phyloP scores from a whole-genome alignment of 208 protist species.

The Porcisia hertigi region DNA sequence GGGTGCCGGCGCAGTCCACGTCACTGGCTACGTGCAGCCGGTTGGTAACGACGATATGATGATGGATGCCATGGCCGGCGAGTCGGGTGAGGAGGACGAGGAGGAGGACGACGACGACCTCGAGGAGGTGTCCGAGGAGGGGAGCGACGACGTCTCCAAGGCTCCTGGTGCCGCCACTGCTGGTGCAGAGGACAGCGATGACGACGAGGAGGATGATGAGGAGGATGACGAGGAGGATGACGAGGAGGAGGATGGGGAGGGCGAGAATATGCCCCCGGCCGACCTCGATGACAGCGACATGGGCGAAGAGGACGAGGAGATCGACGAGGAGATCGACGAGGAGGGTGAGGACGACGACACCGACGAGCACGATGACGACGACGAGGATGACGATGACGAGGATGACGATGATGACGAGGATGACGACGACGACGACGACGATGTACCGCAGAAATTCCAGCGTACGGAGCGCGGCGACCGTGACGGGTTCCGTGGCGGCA shows the following conservation, averaged over 20 bases:
- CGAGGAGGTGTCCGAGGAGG: not conserved
- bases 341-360: conserved; percentile 43
- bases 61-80: conserved; percentile 45
- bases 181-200: conserved; percentile 21
- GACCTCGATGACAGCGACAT: conserved; percentile 15
- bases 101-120: conserved; percentile 25
- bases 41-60: conserved; percentile 69
- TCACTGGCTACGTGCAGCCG: conserved; percentile 88
- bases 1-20: conserved; percentile 75
- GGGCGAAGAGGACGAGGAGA: conserved; percentile 30
- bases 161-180: not conserved
- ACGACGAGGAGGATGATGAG: conserved; percentile 28
- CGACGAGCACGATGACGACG: conserved; percentile 38
- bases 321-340: conserved; percentile 33
- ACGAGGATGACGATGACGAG: conserved; percentile 41
- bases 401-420: conserved; percentile 67
- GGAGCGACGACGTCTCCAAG: conserved; percentile 10
- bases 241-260: conserved; percentile 34
- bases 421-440: conserved; percentile 63
- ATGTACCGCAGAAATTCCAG: conserved; percentile 76
- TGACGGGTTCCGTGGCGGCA: conserved; percentile 39
- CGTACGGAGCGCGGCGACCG: conserved; percentile 63
- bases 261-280: conserved; percentile 16
- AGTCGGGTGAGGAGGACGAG: conserved; percentile 20
- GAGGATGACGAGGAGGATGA: conserved; percentile 37